Evolutionary conservation across 192 early-diverging fungal genomes (phyloP).

Genomic region (Podila epicladia): DNA sequence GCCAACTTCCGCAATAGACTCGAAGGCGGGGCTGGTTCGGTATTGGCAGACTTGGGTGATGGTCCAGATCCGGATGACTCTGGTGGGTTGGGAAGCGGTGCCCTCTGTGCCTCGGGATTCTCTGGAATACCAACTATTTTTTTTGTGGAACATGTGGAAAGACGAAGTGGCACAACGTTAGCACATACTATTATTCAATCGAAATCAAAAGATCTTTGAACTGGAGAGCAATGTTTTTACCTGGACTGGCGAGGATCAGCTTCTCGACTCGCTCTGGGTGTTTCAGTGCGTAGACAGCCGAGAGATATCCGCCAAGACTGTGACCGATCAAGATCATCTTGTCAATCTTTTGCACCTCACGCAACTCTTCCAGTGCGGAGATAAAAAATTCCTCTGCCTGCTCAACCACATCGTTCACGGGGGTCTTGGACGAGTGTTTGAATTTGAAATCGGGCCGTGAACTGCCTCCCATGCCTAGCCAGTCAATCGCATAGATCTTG

Average conservation of each 20-base stretch:
- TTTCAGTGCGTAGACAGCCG: slow-evolving; percentile 84
- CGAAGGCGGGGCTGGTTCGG: not conserved
- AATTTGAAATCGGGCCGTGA: slow-evolving; percentile 77
- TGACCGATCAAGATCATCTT: slow-evolving; percentile 89
- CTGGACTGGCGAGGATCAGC: slow-evolving; percentile 90
- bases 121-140: slow-evolving; percentile 69
- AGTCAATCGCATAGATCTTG: slow-evolving; percentile 82
- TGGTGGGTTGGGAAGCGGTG: slow-evolving; percentile 35
- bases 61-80: slow-evolving; percentile 1
- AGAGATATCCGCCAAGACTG: slow-evolving; percentile 90
- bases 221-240: slow-evolving; percentile 13
- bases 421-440: slow-evolving; percentile 41
- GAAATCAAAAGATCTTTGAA: too few relatives aligned
- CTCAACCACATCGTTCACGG: slow-evolving; percentile 59
- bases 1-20: slow-evolving; percentile 52
- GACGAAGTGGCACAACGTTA: not conserved
- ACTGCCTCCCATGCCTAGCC: slow-evolving; percentile 95
- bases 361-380: slow-evolving; percentile 90
- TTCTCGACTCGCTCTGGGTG: slow-evolving; percentile 88
- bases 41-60: slow-evolving; percentile 2
- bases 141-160: not conserved
- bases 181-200: too few relatives aligned
- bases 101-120: slow-evolving; percentile 52
- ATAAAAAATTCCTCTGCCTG: slow-evolving; percentile 89
- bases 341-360: slow-evolving; percentile 78